Evolutionary conservation across 345 rosid species (phyloP), one percentile per base, ranked within the genome.

Genomic region (Angophora floribunda): DNA sequence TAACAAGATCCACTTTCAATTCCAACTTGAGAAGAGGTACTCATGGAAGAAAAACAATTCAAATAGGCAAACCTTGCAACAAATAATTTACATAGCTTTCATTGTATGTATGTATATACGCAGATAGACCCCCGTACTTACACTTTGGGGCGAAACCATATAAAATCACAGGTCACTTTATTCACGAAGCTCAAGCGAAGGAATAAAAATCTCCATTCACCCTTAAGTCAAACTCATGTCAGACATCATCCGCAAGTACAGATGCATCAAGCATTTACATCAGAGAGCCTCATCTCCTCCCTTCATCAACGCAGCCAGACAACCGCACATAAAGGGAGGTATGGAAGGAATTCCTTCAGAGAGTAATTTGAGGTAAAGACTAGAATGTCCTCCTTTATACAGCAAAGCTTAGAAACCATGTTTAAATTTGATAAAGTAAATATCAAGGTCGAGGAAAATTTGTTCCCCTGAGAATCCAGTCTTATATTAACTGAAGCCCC

Each of bases 401-500:
- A 55, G 61, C 26, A 16, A 2, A 55, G 26, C 9, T 55, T 55
- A 22, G 21, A 55, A 55, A 55, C 61, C 24, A 36, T 7, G 26
- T 55, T 17, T 55, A 24, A 55, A 55, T 55, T 55, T 55, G 7
- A 55, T 55, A 52, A 55, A 55, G 26, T 4, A 80, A 24, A 80
- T 41, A 41, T 36, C 30, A 80, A 13, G 15, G 52, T 51, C 13
- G 16, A 51, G 52, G 79, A 51, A 75, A 52, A 88, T 85, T 75
- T 75, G 52, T 26, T 91, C 59, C 97, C 99, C 99, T 92, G 91
- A 95, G 97, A 88, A 97, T 95, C 51, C 98, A 96, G 91, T 97
- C 99, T 92, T 96, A 97, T 89, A 96, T 92, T 63, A 98, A 93
- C 89, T 96, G 98, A 93, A 96, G 98, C 87, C 97, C 99, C 85